Conservation (phyloP, 768 basidiomycete genomes). For the Exsudoporus frostii region DNA sequence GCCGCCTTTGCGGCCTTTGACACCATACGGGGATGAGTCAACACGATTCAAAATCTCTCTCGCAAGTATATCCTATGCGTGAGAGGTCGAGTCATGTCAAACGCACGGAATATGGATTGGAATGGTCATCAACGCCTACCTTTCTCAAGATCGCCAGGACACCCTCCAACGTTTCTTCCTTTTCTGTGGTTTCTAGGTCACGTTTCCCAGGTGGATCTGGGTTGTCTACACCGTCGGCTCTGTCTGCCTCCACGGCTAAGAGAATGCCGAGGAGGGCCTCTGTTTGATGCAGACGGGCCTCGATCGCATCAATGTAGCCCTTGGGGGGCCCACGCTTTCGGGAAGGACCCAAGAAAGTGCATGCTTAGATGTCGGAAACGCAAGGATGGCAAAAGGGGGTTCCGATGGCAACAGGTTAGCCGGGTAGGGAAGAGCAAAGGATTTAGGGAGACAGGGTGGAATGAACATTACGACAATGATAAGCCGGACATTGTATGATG, state of each 20-base stretch:
- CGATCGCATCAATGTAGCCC: constrained; percentile 93
- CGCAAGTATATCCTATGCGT: constrained; percentile 66
- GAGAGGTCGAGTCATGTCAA: constrained; percentile 1
- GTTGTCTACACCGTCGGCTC: constrained; percentile 13
- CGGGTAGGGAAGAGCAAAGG: neutral
- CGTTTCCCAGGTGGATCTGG: constrained; percentile 35
- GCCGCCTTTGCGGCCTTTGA: constrained; percentile 58
- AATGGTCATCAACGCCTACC: constrained; percentile 31
- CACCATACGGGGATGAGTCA: constrained; percentile 77
- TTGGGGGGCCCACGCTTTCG: constrained; percentile 87
- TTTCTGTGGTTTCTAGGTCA: constrained; percentile 4
- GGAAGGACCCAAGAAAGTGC: constrained; percentile 76
- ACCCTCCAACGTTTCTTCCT: constrained; percentile 20
- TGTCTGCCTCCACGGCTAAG: constrained; percentile 43
- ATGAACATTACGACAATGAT: constrained; percentile 18
- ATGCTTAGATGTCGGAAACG: constrained; percentile 42
- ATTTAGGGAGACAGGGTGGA: constrained; percentile 12
- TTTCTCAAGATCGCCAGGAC: constrained; percentile 50
- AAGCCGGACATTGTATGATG: constrained; percentile 4
- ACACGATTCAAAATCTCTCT: constrained; percentile 78
- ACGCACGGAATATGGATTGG: neutral
- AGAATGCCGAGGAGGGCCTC: constrained; percentile 86
- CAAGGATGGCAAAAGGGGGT: neutral
- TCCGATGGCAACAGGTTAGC: constrained; percentile 10
- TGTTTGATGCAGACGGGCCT: constrained; percentile 86